A percentile compares a stretch with the other conserved stretches of the same genome.
phyloP scores from a whole-genome alignment of 2,329 filamentous ascomycete species.

The Ambrosiella cleistominuta region DNA sequence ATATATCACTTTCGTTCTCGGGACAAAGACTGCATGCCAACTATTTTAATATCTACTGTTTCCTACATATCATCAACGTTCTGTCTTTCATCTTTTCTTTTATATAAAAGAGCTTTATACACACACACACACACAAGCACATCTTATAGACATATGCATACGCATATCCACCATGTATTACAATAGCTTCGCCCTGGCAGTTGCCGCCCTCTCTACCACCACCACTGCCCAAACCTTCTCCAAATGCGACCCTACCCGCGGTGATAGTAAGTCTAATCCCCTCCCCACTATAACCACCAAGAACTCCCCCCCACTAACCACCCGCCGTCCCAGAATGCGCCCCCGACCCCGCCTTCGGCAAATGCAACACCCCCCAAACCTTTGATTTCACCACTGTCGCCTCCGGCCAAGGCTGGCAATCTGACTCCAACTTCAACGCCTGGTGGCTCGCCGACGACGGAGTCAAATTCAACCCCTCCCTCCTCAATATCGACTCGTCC shows the following conservation, averaged over 20 bases:
- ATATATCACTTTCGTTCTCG: not conserved
- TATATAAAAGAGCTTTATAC: not conserved
- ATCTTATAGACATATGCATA: not conserved
- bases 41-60: not conserved
- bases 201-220: constrained; percentile 26
- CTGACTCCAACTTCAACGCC: constrained; percentile 14
- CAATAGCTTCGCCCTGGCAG: constrained; percentile 25
- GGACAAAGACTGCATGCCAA: not conserved
- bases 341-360: constrained; percentile 44
- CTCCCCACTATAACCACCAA: not conserved
- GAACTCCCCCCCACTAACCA: not conserved
- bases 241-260: constrained; percentile 30
- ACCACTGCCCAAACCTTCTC: constrained; percentile 39
- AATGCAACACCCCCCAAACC: constrained; percentile 22
- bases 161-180: constrained; percentile 17
- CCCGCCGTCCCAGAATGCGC: constrained; percentile 28
- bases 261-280: constrained; percentile 13
- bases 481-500: constrained; percentile 16
- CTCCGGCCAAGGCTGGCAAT: constrained; percentile 23
- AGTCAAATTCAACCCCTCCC: constrained; percentile 17
- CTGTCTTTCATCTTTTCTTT: not conserved
- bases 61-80: not conserved
- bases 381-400: constrained; percentile 48
- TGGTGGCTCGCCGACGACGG: constrained; percentile 21
- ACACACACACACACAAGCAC: not conserved